Percentiles rank a stretch among this genome's conserved stretches.
phyloP scores from a whole-genome alignment of 805 yeast genomes.

The Candida sakaeoensis region DNA sequence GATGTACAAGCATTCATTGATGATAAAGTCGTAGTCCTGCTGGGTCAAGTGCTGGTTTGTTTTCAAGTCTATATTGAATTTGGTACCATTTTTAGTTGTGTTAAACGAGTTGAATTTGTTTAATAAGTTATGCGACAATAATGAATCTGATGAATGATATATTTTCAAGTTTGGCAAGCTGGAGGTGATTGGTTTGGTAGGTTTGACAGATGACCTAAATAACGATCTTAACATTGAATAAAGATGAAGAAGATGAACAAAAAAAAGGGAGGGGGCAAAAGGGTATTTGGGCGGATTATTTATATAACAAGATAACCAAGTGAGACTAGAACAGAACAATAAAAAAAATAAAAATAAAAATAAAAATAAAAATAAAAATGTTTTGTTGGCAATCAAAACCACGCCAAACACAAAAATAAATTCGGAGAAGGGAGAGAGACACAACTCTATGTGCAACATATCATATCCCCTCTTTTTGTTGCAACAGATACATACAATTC shows the following conservation, averaged over 20 bases:
- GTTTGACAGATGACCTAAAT: background rate
- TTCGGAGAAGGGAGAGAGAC: background rate
- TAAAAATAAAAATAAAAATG: background rate
- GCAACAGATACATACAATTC: no score
- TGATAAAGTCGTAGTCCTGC: constrained; percentile 24
- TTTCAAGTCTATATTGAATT: constrained; percentile 3
- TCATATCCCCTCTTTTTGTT: constrained; percentile 2
- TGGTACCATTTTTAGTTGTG: background rate
- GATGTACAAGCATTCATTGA: constrained; percentile 24
- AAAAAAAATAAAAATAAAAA: background rate
- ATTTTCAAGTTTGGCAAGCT: background rate
- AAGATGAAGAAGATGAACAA: constrained; percentile 1
- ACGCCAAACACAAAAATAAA: background rate
- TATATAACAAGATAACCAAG: no score
- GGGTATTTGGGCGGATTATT: no score
- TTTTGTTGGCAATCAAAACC: background rate
- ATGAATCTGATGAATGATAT: constrained; percentile 29
- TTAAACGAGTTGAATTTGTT: constrained; percentile 17
- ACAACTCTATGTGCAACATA: no score
- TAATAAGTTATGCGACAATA: constrained; percentile 24
- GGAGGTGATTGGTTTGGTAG: background rate
- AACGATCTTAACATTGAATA: constrained; percentile 2
- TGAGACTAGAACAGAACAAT: no score
- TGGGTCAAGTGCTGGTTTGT: constrained; percentile 8
- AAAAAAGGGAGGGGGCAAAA: background rate